Evolutionary conservation across 2,329 filamentous ascomycete species (phyloP).

Genomic region (Leptoxyphium fumago): DNA sequence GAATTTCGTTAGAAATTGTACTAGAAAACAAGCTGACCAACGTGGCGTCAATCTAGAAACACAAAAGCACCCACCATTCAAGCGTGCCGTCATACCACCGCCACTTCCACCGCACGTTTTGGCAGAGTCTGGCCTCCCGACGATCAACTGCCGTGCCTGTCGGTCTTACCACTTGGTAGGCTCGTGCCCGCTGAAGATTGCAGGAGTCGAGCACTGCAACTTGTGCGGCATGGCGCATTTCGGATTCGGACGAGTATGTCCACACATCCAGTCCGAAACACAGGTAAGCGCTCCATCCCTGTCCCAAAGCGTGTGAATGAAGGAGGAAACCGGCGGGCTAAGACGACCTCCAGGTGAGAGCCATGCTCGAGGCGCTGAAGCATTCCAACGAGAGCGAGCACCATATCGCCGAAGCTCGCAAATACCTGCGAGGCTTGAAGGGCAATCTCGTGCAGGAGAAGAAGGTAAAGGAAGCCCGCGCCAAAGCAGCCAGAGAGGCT

Average conservation of each 20-base stretch:
- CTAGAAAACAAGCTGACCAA: no score
- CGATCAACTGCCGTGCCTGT: slow-evolving; percentile 39
- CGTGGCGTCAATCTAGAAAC: background rate
- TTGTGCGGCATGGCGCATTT: slow-evolving; percentile 50
- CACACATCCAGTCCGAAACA: slow-evolving; percentile 46
- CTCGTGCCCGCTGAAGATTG: slow-evolving; percentile 45
- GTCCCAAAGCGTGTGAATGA: no score
- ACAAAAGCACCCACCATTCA: background rate
- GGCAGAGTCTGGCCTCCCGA: slow-evolving; percentile 7
- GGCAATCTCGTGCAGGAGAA: slow-evolving; percentile 40
- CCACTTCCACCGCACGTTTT: slow-evolving; percentile 9
- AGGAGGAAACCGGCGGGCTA: background rate
- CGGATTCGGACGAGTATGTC: slow-evolving; percentile 41
- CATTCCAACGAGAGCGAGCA: slow-evolving; percentile 40
- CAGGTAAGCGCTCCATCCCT: slow-evolving; percentile 11
- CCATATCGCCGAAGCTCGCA: slow-evolving; percentile 38
- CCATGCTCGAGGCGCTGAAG: slow-evolving; percentile 50
- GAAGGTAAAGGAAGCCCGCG: slow-evolving; percentile 25
- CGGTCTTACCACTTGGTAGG: slow-evolving; percentile 38
- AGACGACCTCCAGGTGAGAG: slow-evolving; percentile 35
- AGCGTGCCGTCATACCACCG: slow-evolving; percentile 2
- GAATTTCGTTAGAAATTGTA: no score
- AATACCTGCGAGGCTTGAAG: slow-evolving; percentile 43
- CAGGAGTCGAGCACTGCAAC: slow-evolving; percentile 46
- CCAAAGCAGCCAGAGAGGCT: slow-evolving; percentile 8